phyloP scores from a whole-genome alignment of 2,329 filamentous ascomycete species.

The Cercospora citrullina region DNA sequence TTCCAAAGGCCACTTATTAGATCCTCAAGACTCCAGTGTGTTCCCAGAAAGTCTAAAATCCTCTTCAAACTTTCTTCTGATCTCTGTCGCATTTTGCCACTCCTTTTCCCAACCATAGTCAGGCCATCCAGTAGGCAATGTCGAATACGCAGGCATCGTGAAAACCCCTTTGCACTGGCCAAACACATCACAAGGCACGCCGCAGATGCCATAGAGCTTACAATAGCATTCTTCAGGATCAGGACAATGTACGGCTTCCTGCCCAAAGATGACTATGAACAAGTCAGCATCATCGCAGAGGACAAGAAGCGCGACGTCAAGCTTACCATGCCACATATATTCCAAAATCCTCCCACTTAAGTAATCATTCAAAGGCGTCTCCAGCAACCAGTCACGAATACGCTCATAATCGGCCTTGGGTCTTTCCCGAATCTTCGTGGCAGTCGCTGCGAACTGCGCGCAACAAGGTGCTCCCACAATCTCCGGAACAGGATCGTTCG shows the following conservation, averaged over 20 bases:
- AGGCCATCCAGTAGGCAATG: constrained; percentile 18
- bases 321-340: constrained; percentile 59
- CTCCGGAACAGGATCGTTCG: constrained; percentile 42
- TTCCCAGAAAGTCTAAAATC: not conserved
- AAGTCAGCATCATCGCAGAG: not conserved
- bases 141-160: constrained; percentile 6
- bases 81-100: constrained; percentile 15
- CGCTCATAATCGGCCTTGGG: constrained; percentile 51
- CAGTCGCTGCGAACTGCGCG: constrained; percentile 56
- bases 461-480: constrained; percentile 55
- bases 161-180: constrained; percentile 11
- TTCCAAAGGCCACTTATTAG: not conserved
- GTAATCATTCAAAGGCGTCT: constrained; percentile 50
- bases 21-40: not conserved
- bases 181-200: constrained; percentile 4
- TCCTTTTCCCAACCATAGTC: constrained; percentile 15
- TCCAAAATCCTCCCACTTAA: constrained; percentile 58
- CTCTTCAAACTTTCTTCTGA: constrained; percentile 9
- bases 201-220: constrained; percentile 12
- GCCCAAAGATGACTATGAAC: constrained; percentile 16
- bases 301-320: not conserved
- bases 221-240: constrained; percentile 17
- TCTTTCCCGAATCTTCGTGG: constrained; percentile 48
- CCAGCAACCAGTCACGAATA: constrained; percentile 51
- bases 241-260: constrained; percentile 13